These are phyloP conservation scores for Apostasia shenzhenica DNA, from an alignment of 106 monocot genomes.

Conservation along the genomic window DNA sequence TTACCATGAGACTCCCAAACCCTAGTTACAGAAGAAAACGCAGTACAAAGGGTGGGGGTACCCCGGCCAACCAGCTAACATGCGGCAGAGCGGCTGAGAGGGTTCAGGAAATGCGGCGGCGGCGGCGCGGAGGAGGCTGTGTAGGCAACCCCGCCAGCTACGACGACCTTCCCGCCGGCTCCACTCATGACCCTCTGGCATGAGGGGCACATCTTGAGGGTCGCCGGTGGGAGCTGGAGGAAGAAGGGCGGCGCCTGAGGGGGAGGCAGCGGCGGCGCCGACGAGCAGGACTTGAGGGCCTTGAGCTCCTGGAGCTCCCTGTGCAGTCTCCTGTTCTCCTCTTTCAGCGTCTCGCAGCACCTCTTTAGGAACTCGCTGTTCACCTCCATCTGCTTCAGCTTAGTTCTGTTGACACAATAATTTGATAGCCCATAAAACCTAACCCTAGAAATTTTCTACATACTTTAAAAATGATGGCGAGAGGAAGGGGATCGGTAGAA, in stretches of 20 bases:
- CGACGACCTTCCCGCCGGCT: not conserved
- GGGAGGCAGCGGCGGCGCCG: not conserved
- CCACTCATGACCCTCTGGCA: conserved; percentile 13
- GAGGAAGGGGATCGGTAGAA: no score
- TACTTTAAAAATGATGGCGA: no score
- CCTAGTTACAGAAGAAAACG: no score
- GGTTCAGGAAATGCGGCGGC: conserved; percentile 11
- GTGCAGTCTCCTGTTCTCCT: conserved; percentile 24
- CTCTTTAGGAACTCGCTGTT: conserved; percentile 33
- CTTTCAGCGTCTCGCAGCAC: conserved; percentile 31
- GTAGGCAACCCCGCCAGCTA: not conserved
- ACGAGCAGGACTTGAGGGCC: conserved; percentile 11
- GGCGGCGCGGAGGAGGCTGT: not conserved
- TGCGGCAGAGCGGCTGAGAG: conserved; percentile 10
- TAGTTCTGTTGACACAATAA: conserved; percentile 7
- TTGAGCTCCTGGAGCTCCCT: conserved; percentile 27
- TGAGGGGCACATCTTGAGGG: conserved; percentile 25
- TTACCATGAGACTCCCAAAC: no score
- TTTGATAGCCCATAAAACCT: no score
- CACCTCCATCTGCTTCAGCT: conserved; percentile 26
- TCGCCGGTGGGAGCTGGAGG: conserved; percentile 24
- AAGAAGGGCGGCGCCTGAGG: conserved; percentile 1
- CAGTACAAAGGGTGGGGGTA: no score
- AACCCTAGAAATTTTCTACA: no score
- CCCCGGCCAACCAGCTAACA: not conserved